Base-by-base conservation (phyloP, 805 yeast species). In the Ascoidea asiatica region DNA sequence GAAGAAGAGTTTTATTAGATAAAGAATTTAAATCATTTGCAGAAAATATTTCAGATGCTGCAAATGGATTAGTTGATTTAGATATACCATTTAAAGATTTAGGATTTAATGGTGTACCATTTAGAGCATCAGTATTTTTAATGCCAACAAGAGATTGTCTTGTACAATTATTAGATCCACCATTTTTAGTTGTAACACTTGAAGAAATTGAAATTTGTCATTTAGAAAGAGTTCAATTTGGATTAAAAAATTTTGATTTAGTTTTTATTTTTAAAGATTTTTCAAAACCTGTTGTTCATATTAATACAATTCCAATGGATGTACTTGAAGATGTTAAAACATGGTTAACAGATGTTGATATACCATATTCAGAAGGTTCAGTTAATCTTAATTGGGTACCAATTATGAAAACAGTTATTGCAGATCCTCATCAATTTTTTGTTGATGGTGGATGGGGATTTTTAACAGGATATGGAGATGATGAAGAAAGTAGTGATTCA, bases 111-210 rank as follows among this genome's bases (percentile, higher is more conserved):
- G 98, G 98, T 74, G 98, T 92, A 21, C 97, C 98, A 37, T 84
- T 81, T 62, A 75, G 97, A 58, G 85, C 97, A 5, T 83, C 95
- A 15, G 96, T 92, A 17, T 79, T 81, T 56, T 81, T 95, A 72
- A 84, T 90, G 78, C 98, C 98, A 43, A 89, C 97, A 0, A 80
- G 97, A 57, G 97, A 92, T 61, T 92, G 97, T 70, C 72, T 92
- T 55, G 83, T 92, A 41, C 97, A 90, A 66, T 72, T 92, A 50
- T 75, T 88, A 48, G 98, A 92, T 57, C 90, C 96, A 4, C 98
- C 98, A 43, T 92, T 89, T 59, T 67, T 89, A 60, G 97, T 90
- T 37, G 79, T 92, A 23, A 86, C 95, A 4, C 69, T 92, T 52
- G 87, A 79, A 49, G 97, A 92, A 55, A 84, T 92, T 47, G 98